phyloP scores from a whole-genome alignment of 2,329 filamentous ascomycete species.

The Talaromyces sp. region DNA sequence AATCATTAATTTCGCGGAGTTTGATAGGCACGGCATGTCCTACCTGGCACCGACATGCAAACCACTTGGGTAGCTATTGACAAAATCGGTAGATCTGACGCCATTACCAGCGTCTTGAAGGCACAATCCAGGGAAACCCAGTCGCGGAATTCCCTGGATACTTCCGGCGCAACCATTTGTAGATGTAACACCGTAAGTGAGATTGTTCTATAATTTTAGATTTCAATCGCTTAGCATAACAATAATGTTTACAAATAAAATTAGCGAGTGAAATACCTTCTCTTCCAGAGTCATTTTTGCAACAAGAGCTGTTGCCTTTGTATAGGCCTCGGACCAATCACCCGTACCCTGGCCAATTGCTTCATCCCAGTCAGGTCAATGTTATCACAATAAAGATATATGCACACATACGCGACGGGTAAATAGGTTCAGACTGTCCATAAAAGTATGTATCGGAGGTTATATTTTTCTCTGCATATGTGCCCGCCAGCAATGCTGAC shows the following conservation, averaged over 20 bases:
- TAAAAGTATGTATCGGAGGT: not conserved
- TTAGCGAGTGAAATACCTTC: not conserved
- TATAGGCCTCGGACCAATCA: not conserved
- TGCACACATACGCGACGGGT: not conserved
- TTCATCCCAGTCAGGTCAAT: not conserved
- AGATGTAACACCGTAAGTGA: conserved; percentile 15
- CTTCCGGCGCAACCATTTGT: conserved; percentile 26
- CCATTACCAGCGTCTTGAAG: conserved; percentile 40
- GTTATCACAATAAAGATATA: not conserved
- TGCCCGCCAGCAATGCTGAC: not conserved
- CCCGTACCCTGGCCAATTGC: not conserved
- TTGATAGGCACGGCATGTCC: not conserved
- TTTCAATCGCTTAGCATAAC: not conserved
- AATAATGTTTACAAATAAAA: not conserved
- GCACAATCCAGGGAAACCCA: conserved; percentile 35
- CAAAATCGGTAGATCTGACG: conserved; percentile 18
- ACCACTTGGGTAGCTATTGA: not conserved
- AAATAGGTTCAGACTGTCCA: not conserved
- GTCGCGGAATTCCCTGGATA: conserved; percentile 25
- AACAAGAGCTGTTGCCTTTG: not conserved
- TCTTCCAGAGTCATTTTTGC: not conserved
- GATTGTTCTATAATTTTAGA: not conserved
- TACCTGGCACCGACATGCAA: not conserved
- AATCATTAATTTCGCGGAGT: not conserved
- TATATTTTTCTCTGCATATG: not conserved